Conservation (phyloP, 129 eudicot species). For the Smallanthus sonchifolius region DNA sequence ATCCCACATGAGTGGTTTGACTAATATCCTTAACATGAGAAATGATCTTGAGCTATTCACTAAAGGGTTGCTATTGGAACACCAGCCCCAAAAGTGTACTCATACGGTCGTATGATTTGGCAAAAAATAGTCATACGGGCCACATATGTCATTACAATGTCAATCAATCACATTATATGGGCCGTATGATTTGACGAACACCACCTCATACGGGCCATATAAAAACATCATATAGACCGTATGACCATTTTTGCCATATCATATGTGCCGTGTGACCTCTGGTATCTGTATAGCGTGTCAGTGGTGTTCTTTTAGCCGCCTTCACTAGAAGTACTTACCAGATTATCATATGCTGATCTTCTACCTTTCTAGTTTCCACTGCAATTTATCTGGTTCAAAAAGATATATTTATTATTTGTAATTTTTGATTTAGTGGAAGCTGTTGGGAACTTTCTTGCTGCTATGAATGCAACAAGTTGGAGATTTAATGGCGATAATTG, state of each 20-base stretch:
- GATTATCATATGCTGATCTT: neutral
- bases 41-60: neutral
- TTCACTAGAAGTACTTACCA: neutral
- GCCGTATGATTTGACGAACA: no score
- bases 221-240: no score
- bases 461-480: slow-evolving; percentile 80
- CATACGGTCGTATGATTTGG: no score
- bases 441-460: slow-evolving; percentile 48
- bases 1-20: slow-evolving; percentile 16
- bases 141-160: no score
- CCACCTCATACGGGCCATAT: no score
- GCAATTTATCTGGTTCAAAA: neutral
- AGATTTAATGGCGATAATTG: slow-evolving; percentile 55
- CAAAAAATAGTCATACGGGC: neutral
- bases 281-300: no score
- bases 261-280: no score
- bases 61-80: no score
- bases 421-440: slow-evolving; percentile 42
- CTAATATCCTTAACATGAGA: neutral
- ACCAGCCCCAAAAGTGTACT: no score
- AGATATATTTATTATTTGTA: neutral
- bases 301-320: no score
- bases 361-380: neutral
- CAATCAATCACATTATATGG: no score
- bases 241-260: no score